A percentile compares a stretch with the other conserved stretches of the same genome.
Conservation (phyloP, 345 rosid species). For the Sisymbrium irio region DNA sequence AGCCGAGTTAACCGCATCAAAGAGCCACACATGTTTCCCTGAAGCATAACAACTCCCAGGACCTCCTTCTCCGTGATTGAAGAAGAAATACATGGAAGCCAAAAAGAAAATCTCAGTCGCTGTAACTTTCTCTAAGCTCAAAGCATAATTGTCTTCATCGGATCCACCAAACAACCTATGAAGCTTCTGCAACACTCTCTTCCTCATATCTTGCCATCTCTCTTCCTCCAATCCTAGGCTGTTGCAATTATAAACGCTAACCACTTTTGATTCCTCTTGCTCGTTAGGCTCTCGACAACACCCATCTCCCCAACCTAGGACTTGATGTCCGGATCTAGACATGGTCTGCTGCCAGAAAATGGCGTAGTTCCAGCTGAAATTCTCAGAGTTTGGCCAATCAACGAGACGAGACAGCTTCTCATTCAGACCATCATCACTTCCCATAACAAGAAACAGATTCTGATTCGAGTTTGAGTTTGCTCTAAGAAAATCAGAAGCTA, state of each 20-base stretch:
- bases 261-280: conserved; percentile 62
- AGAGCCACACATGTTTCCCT: conserved; percentile 72
- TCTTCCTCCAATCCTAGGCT: conserved; percentile 43
- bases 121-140: conserved; percentile 84
- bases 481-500: conserved; percentile 70
- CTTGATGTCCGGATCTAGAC: conserved; percentile 81
- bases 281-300: conserved; percentile 84
- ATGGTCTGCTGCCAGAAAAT: conserved; percentile 91
- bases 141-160: conserved; percentile 82
- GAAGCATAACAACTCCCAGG: conserved; percentile 85
- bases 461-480: conserved; percentile 68
- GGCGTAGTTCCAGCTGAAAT: conserved; percentile 97
- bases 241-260: conserved; percentile 36
- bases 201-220: conserved; percentile 77
- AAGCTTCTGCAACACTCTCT: conserved; percentile 79
- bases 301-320: conserved; percentile 99
- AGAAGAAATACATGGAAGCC: conserved; percentile 97
- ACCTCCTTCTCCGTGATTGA: conserved; percentile 83
- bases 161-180: conserved; percentile 81
- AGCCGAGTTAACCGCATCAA: conserved; percentile 44
- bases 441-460: conserved; percentile 53
- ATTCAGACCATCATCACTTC: conserved; percentile 70
- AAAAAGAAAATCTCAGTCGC: conserved; percentile 91
- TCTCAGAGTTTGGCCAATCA: conserved; percentile 62
- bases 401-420: conserved; percentile 91